Conservation (phyloP, 306 rosid species). For the Astragalus membranaceus region DNA sequence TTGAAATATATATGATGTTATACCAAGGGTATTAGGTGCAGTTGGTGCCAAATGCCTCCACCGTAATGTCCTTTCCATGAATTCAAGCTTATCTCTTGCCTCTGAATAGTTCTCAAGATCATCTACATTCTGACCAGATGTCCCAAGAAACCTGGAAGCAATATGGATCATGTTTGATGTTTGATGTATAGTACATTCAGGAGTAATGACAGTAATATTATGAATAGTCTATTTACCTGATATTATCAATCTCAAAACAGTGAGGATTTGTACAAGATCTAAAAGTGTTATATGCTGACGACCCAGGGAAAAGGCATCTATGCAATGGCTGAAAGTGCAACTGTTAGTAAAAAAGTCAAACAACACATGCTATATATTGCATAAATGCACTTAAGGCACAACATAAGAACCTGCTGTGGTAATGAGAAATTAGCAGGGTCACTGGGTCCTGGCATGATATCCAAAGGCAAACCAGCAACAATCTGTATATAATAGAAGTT, state of each 20-base stretch:
- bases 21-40: slow-evolving; percentile 98
- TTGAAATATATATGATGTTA: slow-evolving; percentile 18
- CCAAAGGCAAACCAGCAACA: slow-evolving; percentile 73
- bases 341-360: slow-evolving; percentile 31
- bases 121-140: slow-evolving; percentile 87
- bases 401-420: slow-evolving; percentile 80
- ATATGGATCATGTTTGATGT: slow-evolving; percentile 14
- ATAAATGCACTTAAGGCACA: slow-evolving; percentile 14
- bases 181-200: neutral
- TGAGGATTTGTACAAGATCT: slow-evolving; percentile 94
- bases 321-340: slow-evolving; percentile 69
- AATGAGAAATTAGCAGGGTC: slow-evolving; percentile 88
- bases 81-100: slow-evolving; percentile 74
- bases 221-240: slow-evolving; percentile 45
- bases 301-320: slow-evolving; percentile 89
- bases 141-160: slow-evolving; percentile 80
- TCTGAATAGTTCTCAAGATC: slow-evolving; percentile 84
- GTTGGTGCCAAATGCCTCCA: slow-evolving; percentile 99
- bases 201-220: neutral
- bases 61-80: slow-evolving; percentile 84
- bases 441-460: slow-evolving; percentile 89
- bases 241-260: slow-evolving; percentile 70
- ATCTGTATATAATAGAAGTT: slow-evolving; percentile 46
- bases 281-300: slow-evolving; percentile 80
- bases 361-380: neutral